phyloP scores from a whole-genome alignment of 306 rosid genomes.

The Mimosa pudica region DNA sequence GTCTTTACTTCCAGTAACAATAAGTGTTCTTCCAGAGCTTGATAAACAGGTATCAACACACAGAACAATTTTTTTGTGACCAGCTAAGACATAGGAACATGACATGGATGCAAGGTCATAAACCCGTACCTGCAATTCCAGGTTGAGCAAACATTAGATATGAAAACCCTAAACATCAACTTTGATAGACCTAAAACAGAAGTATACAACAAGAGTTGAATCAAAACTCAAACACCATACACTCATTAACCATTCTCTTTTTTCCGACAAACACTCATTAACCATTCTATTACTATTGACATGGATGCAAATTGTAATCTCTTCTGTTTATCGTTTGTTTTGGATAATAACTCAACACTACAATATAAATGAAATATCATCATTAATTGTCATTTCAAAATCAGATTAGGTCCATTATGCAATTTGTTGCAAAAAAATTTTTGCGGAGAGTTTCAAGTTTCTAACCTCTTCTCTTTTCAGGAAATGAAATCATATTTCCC shows the following conservation, averaged over 20 bases:
- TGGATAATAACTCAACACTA: neutral
- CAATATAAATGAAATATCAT: neutral
- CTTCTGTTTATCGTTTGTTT: neutral
- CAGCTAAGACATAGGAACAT: slow-evolving; percentile 83
- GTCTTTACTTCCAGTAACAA: slow-evolving; percentile 93
- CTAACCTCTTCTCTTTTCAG: neutral
- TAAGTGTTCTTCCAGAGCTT: slow-evolving; percentile 68
- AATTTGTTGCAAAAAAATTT: slow-evolving; percentile 23
- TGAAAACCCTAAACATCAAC: slow-evolving; percentile 24
- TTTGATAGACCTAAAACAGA: slow-evolving; percentile 21
- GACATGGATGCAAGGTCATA: slow-evolving; percentile 87
- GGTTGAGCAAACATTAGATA: slow-evolving; percentile 25
- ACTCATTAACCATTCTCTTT: slow-evolving; percentile 20
- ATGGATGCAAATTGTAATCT: neutral
- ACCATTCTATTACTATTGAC: slow-evolving; percentile 9
- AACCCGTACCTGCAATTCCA: slow-evolving; percentile 83
- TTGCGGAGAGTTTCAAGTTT: neutral
- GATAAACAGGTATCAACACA: slow-evolving; percentile 91
- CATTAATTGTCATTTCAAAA: neutral
- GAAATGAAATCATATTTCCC: slow-evolving; percentile 1
- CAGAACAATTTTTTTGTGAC: slow-evolving; percentile 79
- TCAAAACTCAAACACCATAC: slow-evolving; percentile 28
- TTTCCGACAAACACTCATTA: slow-evolving; percentile 3
- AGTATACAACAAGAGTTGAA: slow-evolving; percentile 23
- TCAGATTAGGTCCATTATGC: neutral